These are phyloP conservation scores for Cytospora piceicola DNA, from an alignment of 2,329 filamentous ascomycete genomes.

Conservation along the genomic window DNA sequence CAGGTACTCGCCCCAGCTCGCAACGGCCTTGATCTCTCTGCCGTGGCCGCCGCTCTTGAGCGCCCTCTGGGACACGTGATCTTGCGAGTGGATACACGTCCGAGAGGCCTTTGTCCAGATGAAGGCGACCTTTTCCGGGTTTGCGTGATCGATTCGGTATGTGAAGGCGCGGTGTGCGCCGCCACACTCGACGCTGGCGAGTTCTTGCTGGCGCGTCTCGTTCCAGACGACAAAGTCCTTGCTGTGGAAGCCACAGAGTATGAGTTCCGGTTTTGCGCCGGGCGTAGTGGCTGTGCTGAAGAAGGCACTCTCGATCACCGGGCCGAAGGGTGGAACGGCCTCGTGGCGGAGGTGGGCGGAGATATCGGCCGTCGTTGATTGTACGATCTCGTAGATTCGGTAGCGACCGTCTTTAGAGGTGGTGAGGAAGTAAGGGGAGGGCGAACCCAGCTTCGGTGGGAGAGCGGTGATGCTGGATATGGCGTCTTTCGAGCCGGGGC, in stretches of 20 bases:
- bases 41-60: conserved; percentile 79
- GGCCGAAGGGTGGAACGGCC: conserved; percentile 70
- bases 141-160: conserved; percentile 40
- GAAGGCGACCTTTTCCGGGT: conserved; percentile 51
- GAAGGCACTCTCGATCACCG: conserved; percentile 75
- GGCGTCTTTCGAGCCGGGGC: conserved; percentile 57
- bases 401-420: conserved; percentile 79
- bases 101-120: conserved; percentile 66
- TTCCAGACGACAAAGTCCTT: conserved; percentile 84
- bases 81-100: conserved; percentile 49
- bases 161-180: conserved; percentile 81
- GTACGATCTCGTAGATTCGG: conserved; percentile 60
- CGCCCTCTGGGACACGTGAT: conserved; percentile 43
- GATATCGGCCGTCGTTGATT: conserved; percentile 31
- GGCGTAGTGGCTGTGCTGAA: conserved; percentile 46
- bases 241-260: conserved; percentile 81
- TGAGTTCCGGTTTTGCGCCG: conserved; percentile 54
- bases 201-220: conserved; percentile 68
- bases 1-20: conserved; percentile 43
- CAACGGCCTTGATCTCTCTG: conserved; percentile 71
- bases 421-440: conserved; percentile 60
- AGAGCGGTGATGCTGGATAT: conserved; percentile 68
- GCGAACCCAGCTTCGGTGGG: conserved; percentile 36
- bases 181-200: conserved; percentile 78
- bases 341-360: conserved; percentile 64